Percentiles rank a stretch among this genome's conserved stretches.
These are phyloP conservation scores for Candida tunisiensis DNA, from an alignment of 1,139 yeast species.

Conservation along the genomic window DNA sequence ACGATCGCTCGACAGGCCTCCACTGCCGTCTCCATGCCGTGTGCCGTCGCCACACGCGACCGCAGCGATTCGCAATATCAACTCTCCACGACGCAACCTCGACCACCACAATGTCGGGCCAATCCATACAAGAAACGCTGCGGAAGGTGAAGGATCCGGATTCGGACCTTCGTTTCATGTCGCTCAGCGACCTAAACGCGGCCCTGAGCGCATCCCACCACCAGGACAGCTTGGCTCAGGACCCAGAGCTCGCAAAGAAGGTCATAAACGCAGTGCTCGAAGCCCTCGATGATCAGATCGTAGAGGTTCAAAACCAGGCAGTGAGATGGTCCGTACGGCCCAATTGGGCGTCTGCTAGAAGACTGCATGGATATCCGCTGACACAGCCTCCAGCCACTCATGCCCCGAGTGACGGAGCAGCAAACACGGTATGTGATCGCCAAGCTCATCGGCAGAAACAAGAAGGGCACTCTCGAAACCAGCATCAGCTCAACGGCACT, in stretches of 20 bases:
- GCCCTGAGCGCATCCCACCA: too few species aligned
- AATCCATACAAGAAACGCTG: constrained; percentile 2
- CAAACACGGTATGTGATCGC: neutral
- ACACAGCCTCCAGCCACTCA: constrained; percentile 21
- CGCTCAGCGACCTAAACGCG: constrained; percentile 55
- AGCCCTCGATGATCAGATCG: constrained; percentile 43
- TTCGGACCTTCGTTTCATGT: constrained; percentile 80
- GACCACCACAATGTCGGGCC: too few species aligned
- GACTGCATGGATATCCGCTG: neutral
- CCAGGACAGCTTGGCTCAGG: constrained; percentile 9
- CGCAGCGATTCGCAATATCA: too few species aligned
- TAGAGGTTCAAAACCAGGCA: constrained; percentile 72
- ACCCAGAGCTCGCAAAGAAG: constrained; percentile 12
- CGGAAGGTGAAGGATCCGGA: constrained; percentile 28
- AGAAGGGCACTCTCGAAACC: neutral
- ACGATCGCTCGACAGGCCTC: too few species aligned
- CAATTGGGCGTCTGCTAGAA: neutral
- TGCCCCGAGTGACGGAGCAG: constrained; percentile 7
- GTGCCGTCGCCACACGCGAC: too few species aligned
- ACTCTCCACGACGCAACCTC: too few species aligned
- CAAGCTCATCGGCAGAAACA: neutral
- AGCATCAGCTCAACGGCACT: constrained; percentile 26
- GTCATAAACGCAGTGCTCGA: constrained; percentile 17
- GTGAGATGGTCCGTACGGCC: constrained; percentile 20
- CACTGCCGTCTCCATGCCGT: too few species aligned